Base-by-base conservation (phyloP, 768 basidiomycete species). In the Mycena metata region DNA sequence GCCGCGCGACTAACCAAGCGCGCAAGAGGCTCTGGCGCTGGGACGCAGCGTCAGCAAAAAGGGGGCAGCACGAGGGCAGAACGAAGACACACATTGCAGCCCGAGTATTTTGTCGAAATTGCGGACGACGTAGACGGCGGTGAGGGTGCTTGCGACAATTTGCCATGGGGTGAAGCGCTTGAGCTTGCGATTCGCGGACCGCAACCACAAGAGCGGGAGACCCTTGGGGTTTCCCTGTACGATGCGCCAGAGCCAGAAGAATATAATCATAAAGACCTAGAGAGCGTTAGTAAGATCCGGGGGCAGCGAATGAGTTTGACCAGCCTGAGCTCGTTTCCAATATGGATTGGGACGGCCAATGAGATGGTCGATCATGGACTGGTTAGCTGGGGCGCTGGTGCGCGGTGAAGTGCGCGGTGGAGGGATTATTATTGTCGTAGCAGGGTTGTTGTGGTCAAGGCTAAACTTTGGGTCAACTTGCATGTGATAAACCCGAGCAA, bases 131-230 rank as follows among this genome's bases (percentile, higher is more conserved):
- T 98, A 99, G 6, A 97, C 83, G 33, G 88, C 79, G 1, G 96
- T 98, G 65, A 98, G 81, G 0, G 96, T 95, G 72, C 89, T 92
- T 62, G 95, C 86, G 56, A 98, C 87, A 73, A 98, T 85, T 76
- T 99, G 96, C 92, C 96, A 99, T n/a, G 98, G 98, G 0, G 96
- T 92, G 82, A 95, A 97, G 23, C 89, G 89, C 75, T 85, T 91
- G 95, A 76, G 63, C 45, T 35, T 64, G 72, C 84, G 85, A 74
- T 94, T 95, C 21, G 85, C 70, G 42, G 79, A 80, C 51, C 87
- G 85, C 0, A 95, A 75, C 87, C 89, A 90, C 39, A 92, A 75
- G n/a, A 94, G 60, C 17, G 88, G 84, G 0, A 95, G 95, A 24
- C 90, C 91, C 2, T 82, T 80, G 0, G 87, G 82, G 67, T 86